Base-by-base conservation (phyloP, 225 moss, liverwort and hornwort genomes). In the Polytrichum formosum region DNA sequence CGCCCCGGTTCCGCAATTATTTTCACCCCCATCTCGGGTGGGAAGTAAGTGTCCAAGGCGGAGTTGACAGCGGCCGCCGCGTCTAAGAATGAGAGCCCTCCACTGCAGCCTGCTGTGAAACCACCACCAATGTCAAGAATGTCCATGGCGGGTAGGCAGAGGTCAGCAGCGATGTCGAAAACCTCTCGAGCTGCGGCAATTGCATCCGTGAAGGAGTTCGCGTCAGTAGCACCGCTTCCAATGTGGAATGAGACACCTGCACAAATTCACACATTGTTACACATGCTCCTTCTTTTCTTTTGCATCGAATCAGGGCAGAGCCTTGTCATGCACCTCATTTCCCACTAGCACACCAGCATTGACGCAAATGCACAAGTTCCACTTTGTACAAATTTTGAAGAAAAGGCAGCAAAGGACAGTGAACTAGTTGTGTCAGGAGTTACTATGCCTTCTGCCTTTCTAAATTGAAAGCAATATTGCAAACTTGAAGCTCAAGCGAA, bases 1-100 rank as follows among this genome's bases (percentile, higher is more conserved):
- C 84, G 70, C 8, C 84, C 80, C 10, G 80, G 80, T 56, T 84
- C 80, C 2, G 84, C 80, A 5, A 80, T 77, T n/a, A 84, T 74
- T 21, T 74, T 68, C 18, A 84, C 77, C 1, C 72, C 77, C 80
- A 75, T 75, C 37, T 74, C 70, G 2, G n/a, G 25, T 2, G 84
- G 77, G 23, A 84, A 80, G 64, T 75, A 53, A 19, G 28, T 61
- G 3, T 84, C 75, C 29, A 84, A 53, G 23, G 84, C 84, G 10
- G 71, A 67, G 18, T 84, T 84, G 17, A 84, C 77, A 13, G 75
- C 72, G 26, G 74, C 59, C 2, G 84, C 77, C 5, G 80, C 80
- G 2, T 67, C 53, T 4, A 53, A 33, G 56, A 84, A 77, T 28
- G 63, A 74, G 4, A 80, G 73, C 5, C 73, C 79, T n/a, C 26